Conservation (phyloP, 2,329 filamentous ascomycete genomes). For the Daldinia sp. region DNA sequence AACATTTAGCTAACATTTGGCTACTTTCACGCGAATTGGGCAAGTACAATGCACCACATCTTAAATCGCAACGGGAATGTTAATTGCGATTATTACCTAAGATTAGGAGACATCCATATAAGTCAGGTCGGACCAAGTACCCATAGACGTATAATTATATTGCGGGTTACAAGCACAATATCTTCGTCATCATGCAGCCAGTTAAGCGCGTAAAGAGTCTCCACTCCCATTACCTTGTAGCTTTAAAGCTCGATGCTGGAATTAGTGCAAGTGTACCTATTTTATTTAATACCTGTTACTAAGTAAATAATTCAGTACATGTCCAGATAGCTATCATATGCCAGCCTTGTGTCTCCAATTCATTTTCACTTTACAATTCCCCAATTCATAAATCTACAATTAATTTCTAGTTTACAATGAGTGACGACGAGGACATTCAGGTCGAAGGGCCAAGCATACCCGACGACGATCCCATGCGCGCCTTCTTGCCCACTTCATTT, state of each 20-base stretch:
- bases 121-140: slow-evolving; percentile 10
- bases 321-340: slow-evolving; percentile 1
- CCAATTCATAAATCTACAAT: slow-evolving; percentile 1
- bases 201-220: slow-evolving; percentile 1
- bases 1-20: not conserved
- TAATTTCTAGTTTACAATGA: slow-evolving; percentile 58
- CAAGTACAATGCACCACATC: not conserved
- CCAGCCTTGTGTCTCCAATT: slow-evolving; percentile 21
- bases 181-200: slow-evolving; percentile 37
- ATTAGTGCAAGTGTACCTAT: too few relatives aligned
- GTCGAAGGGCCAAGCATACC: slow-evolving; percentile 67
- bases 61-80: slow-evolving; percentile 3
- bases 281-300: too few relatives aligned
- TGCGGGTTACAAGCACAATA: slow-evolving; percentile 1
- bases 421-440: slow-evolving; percentile 70
- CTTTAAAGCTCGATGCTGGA: not conserved
- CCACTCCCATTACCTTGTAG: slow-evolving; percentile 3
- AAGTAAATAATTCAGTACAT: not conserved
- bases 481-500: slow-evolving; percentile 85
- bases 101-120: slow-evolving; percentile 4
- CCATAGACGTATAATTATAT: slow-evolving; percentile 18
- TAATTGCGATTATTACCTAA: slow-evolving; percentile 29
- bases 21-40: slow-evolving; percentile 10
- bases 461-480: slow-evolving; percentile 76
- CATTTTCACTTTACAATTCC: slow-evolving; percentile 16